phyloP scores from a whole-genome alignment of 2,329 filamentous ascomycete genomes.

The Thermothelomyces thermophilus region DNA sequence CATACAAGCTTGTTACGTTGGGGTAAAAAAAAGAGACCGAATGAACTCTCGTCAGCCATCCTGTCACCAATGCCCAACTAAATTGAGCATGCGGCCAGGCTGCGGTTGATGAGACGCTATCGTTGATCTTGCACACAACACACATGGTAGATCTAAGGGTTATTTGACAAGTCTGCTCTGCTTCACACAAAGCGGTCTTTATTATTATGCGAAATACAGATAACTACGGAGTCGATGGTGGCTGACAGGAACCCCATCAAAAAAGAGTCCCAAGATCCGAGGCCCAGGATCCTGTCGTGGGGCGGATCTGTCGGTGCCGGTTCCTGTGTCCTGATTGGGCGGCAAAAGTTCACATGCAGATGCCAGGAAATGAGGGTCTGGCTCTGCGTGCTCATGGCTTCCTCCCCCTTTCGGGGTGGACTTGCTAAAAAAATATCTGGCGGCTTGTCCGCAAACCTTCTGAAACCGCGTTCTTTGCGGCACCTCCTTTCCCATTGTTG shows the following conservation, averaged over 20 bases:
- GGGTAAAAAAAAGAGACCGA: no score
- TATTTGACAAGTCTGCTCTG: no score
- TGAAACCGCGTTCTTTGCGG: constrained; percentile 15
- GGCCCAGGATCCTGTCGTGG: constrained; percentile 15
- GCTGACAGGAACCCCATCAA: background rate
- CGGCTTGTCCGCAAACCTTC: constrained; percentile 2
- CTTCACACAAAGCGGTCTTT: no score
- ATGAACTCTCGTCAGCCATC: no score
- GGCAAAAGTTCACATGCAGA: constrained; percentile 26
- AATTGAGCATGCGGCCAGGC: no score
- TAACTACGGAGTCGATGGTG: no score
- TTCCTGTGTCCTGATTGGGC: constrained; percentile 22
- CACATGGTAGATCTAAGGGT: no score
- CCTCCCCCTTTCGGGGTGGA: constrained; percentile 23
- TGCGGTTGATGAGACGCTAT: no score
- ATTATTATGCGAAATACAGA: no score
- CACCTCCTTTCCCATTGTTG: constrained; percentile 14
- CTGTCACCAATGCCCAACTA: no score
- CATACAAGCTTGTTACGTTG: background rate
- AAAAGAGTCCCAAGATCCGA: background rate
- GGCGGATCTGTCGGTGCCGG: constrained; percentile 6
- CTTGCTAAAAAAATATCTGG: constrained; percentile 25
- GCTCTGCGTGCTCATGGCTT: constrained; percentile 15
- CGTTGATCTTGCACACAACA: no score
- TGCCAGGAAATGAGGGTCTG: constrained; percentile 25